Evolutionary conservation across 306 rosid species (phyloP).

Genomic region (Dryas drummondii): DNA sequence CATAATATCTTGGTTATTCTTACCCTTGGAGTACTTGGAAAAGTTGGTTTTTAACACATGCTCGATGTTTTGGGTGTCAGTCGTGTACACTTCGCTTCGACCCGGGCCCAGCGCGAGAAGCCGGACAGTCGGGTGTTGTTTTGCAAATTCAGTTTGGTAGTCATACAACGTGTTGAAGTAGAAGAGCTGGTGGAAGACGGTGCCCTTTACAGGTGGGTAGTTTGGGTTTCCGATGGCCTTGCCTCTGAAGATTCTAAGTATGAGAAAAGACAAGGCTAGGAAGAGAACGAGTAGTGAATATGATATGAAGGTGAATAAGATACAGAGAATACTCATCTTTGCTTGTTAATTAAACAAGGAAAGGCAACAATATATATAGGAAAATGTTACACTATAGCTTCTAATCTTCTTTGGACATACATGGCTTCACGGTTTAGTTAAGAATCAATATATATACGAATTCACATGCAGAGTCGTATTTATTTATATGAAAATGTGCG

Average conservation of each 20-base stretch:
- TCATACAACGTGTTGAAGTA: conserved; percentile 51
- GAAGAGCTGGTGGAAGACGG: conserved; percentile 41
- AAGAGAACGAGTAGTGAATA: conserved; percentile 26
- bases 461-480: no score
- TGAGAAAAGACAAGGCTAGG: conserved; percentile 30
- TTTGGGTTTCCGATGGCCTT: conserved; percentile 49
- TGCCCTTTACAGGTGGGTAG: conserved; percentile 66
- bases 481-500: no score
- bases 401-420: no score
- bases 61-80: conserved; percentile 49
- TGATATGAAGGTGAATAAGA: conserved; percentile 34
- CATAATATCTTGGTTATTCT: conserved; percentile 19
- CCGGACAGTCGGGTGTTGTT: conserved; percentile 42
- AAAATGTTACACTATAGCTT: background rate
- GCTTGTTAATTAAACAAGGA: background rate
- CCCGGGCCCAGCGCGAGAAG: conserved; percentile 31
- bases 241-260: conserved; percentile 36
- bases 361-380: background rate
- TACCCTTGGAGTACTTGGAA: conserved; percentile 54
- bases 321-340: conserved; percentile 39
- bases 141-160: conserved; percentile 40
- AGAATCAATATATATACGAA: no score
- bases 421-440: no score
- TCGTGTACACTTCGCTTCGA: conserved; percentile 49
- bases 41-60: conserved; percentile 51